Evolutionary conservation across 768 basidiomycete genomes (phyloP), one percentile per base, ranked within the genome.

Genomic region (Podaxis mareebaensis): DNA sequence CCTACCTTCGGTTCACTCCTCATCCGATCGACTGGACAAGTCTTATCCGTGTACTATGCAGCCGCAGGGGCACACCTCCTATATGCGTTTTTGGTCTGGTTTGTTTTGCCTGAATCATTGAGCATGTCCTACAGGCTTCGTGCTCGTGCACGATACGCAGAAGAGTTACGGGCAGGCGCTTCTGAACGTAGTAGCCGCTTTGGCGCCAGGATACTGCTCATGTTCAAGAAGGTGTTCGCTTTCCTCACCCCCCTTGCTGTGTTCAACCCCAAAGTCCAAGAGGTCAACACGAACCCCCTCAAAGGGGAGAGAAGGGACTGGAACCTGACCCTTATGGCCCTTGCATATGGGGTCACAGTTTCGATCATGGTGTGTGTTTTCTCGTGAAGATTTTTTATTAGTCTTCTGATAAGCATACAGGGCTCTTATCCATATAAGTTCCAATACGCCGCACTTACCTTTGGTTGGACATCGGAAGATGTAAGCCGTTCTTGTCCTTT

Each of bases 61-160:
- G 83, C 89, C 8, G 72, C 79, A 4, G 65, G 70, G 8, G 64
- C 86, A 6, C 87, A 91, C 65, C 24, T 79, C 24, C 7, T 85
- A 51, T 86, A 84, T 67, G 72, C 82, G 1, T 53, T 81, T 46
- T 67, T 87, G 53, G 69, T 85, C 28, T 81, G 85, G 73, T 74
- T 88, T 62, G 28, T 92, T 64, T 69, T 96, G 53, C 95, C 95
- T 0, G 94, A 97, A 73, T 92, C 93, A 0, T 79, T 95, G 1
- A 83, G 88, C 10, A 69, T 73, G 39, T 76, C 72, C 0, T 77
- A 84, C 57, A 86, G 82, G 83, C 73, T 73, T 62, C 66, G 70
- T 15, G 76, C 81, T 2, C 74, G 72, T 46, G 65, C 60, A 4
- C 76, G 74, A 59, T 75, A 85, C 63, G 66, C 69, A 10, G 75